Evolutionary conservation across 352 stramenopile genomes (phyloP), one percentile per base, ranked within the genome.

Genomic region (Globisporangium okanoganense): DNA sequence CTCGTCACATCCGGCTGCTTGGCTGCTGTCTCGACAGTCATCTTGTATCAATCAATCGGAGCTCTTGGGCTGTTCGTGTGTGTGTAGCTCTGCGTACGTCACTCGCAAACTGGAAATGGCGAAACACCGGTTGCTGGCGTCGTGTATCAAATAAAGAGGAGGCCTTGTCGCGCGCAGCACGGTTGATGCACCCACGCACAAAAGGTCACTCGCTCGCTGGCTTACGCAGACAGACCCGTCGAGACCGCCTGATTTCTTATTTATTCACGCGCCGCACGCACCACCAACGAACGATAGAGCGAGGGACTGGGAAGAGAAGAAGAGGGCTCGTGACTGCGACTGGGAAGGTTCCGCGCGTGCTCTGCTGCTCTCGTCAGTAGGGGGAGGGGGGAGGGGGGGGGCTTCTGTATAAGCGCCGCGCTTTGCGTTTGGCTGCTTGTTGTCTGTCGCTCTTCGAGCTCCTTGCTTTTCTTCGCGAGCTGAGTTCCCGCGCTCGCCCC

Each of bases 311-410:
- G 52, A 35, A 40, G 55, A 8, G 55, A 61, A 10, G 12, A 13
- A 27, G 27, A 14, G 54, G 33, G 18, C 35, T 45, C 25, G 54
- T 41, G 35, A 49, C 14, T 22, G 44, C 25, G 40, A 20, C 14
- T 44, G 38, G 40, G 56, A 62, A 62, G 47, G 56, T 62, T 62
- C 56, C 24, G 45, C 44, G 56, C 56, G 56, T 14, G 43, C 27
- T 44, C 43, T 41, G 55, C 27, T 41, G 8, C 8, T 25, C 8
- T 6, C 24, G 53, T 16, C 24, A 27, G 18, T 16, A 36, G 16
- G 36, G 36, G 52, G 20, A 36, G 20, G 47, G 24, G 24, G 12
- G 24, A 13, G 45, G 25, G 13, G 48, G 48, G 14, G 36, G 2
- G 16, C 13, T n/a, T 43, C 4, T 43, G 38, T 45, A 45, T 45